These are phyloP conservation scores for Pinus albicaulis DNA, from an alignment of 75 land plant species.

Conservation along the genomic window DNA sequence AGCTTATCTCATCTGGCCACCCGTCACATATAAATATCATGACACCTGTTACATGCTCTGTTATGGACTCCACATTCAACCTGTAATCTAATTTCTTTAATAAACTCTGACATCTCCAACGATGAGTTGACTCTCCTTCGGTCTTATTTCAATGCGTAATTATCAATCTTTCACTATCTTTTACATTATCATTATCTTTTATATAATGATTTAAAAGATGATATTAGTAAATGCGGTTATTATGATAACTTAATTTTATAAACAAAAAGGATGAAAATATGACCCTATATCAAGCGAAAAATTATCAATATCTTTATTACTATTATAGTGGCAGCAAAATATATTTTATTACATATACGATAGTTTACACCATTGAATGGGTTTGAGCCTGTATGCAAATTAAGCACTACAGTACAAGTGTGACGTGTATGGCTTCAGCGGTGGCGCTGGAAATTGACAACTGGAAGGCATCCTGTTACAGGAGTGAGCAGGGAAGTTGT, in stretches of 20 bases:
- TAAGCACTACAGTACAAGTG: conserved; percentile 48
- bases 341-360: too few species aligned
- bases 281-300: too few species aligned
- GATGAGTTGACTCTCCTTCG: conserved; percentile 47
- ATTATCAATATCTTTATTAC: too few species aligned
- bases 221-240: too few species aligned
- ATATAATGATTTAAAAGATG: too few species aligned
- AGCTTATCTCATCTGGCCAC: conserved; percentile 44
- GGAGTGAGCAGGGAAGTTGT: background rate
- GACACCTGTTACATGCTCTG: conserved; percentile 49
- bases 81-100: conserved; percentile 48
- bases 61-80: conserved; percentile 35
- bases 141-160: conserved; percentile 54
- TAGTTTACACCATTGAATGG: too few species aligned
- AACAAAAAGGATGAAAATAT: too few species aligned
- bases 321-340: too few species aligned
- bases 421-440: conserved; percentile 58
- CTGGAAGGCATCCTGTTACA: conserved; percentile 31
- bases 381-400: background rate
- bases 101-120: conserved; percentile 22
- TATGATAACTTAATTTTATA: too few species aligned
- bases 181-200: too few species aligned
- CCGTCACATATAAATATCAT: too few species aligned
- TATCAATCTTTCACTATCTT: too few species aligned
- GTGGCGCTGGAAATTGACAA: conserved; percentile 48